Conservation (phyloP, 768 basidiomycete genomes). For the Wakefieldia striispora region DNA sequence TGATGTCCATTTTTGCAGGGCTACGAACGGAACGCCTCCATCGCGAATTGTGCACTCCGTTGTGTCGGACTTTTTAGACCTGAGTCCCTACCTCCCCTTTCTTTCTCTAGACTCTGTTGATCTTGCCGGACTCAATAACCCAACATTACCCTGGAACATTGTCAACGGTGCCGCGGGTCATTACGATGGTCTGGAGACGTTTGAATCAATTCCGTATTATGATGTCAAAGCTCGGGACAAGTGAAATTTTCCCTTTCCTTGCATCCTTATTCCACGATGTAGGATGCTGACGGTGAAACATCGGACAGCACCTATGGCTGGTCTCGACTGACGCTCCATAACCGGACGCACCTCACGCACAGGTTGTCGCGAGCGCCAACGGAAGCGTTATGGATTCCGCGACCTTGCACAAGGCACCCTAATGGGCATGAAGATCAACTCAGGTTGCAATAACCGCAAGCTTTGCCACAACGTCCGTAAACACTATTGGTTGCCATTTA, state of each 20-base stretch:
- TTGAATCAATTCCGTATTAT: slow-evolving; percentile 2
- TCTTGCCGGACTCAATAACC: slow-evolving; percentile 25
- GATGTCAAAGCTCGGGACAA: slow-evolving; percentile 5
- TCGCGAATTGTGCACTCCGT: slow-evolving; percentile 22
- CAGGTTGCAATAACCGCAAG: too few relatives aligned
- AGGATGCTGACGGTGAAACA: neutral
- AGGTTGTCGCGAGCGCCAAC: slow-evolving; percentile 30
- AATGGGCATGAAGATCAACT: too few relatives aligned
- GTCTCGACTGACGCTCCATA: slow-evolving; percentile 30
- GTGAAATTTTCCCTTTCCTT: slow-evolving; percentile 7
- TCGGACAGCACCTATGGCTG: slow-evolving; percentile 22
- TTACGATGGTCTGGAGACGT: slow-evolving; percentile 26
- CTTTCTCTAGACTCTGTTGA: slow-evolving; percentile 12
- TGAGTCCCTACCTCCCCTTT: neutral
- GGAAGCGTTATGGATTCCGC: slow-evolving; percentile 22
- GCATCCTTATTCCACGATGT: neutral
- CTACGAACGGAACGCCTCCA: slow-evolving; percentile 26
- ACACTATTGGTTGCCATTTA: too few relatives aligned
- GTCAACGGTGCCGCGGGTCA: slow-evolving; percentile 28
- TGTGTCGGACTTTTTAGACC: too few relatives aligned
- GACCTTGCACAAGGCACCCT: too few relatives aligned
- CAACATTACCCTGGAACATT: slow-evolving; percentile 25
- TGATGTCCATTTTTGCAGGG: slow-evolving; percentile 3
- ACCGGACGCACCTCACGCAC: slow-evolving; percentile 29
- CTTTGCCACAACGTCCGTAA: too few relatives aligned